Evolutionary conservation across 805 yeast species (phyloP).

Genomic region (Candida quercuum): DNA sequence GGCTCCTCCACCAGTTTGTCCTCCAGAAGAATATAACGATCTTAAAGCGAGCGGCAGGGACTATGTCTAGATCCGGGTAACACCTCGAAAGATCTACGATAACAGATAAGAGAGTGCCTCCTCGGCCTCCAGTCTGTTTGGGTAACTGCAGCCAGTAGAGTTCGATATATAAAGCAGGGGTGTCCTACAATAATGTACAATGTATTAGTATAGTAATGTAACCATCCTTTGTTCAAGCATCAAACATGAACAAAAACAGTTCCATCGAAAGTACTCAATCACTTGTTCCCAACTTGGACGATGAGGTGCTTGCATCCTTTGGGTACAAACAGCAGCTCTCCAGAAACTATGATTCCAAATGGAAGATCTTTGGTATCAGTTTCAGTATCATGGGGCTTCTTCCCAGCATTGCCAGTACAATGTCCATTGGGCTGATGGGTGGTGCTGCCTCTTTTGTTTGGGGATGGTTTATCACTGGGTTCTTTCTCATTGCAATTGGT

Average conservation of each 20-base stretch:
- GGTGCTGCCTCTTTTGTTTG: slow-evolving; percentile 58
- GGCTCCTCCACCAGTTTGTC: slow-evolving; percentile 3
- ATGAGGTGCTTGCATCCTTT: slow-evolving; percentile 25
- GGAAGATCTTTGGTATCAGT: slow-evolving; percentile 62
- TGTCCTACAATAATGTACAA: too few species aligned
- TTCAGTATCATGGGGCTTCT: slow-evolving; percentile 62
- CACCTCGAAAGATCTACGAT: too few species aligned
- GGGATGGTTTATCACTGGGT: slow-evolving; percentile 62
- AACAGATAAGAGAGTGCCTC: too few species aligned
- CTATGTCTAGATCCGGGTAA: too few species aligned
- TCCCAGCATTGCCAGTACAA: slow-evolving; percentile 51
- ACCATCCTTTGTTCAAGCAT: too few species aligned
- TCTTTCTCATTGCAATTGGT: slow-evolving; percentile 49
- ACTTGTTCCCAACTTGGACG: slow-evolving; percentile 10
- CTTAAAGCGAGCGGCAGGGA: too few species aligned
- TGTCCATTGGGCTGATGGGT: slow-evolving; percentile 43
- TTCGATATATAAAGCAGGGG: too few species aligned
- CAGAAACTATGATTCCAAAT: slow-evolving; percentile 45
- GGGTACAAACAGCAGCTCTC: slow-evolving; percentile 65
- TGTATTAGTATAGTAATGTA: too few species aligned
- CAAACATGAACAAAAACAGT: too few species aligned
- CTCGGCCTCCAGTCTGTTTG: too few species aligned
- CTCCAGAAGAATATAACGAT: neutral
- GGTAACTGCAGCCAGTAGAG: too few species aligned
- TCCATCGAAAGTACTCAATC: too few species aligned